A percentile compares a stretch with the other conserved stretches of the same genome.
These are phyloP conservation scores for Penicillium lividum DNA, from an alignment of 495 filamentous ascomycete genomes.

Conservation along the genomic window DNA sequence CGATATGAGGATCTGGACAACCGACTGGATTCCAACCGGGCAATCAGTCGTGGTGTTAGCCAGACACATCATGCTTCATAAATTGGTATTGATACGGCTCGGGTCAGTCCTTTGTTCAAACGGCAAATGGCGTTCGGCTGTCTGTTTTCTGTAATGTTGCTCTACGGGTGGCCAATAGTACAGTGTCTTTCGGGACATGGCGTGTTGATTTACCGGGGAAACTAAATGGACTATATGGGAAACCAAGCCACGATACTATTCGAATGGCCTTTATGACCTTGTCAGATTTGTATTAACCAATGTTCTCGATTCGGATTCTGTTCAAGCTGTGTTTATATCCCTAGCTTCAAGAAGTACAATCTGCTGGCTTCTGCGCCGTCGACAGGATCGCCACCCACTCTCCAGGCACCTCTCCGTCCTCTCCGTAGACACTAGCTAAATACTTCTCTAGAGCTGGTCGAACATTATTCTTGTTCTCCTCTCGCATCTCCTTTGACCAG, in stretches of 20 bases:
- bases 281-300: background rate
- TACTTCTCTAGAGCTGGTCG: conserved; percentile 30
- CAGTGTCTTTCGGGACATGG: conserved; percentile 30
- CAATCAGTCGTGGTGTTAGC: conserved; percentile 33
- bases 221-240: conserved; percentile 26
- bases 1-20: conserved; percentile 77
- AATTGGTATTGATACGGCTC: conserved; percentile 17
- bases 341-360: background rate
- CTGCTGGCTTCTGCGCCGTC: conserved; percentile 28
- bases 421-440: conserved; percentile 33
- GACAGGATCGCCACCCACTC: conserved; percentile 39
- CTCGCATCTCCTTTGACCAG: conserved; percentile 38
- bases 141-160: conserved; percentile 35
- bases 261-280: conserved; percentile 14
- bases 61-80: conserved; percentile 47
- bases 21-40: conserved; percentile 45
- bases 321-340: background rate
- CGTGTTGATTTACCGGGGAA: conserved; percentile 31
- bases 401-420: conserved; percentile 29
- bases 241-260: conserved; percentile 30
- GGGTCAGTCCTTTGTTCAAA: conserved; percentile 20
- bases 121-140: conserved; percentile 41
- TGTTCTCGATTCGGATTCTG: background rate
- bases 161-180: conserved; percentile 27
- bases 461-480: conserved; percentile 24